These are phyloP conservation scores for Schizophyllum commune DNA, from an alignment of 1,284 basidiomycete species.

Conservation along the genomic window DNA sequence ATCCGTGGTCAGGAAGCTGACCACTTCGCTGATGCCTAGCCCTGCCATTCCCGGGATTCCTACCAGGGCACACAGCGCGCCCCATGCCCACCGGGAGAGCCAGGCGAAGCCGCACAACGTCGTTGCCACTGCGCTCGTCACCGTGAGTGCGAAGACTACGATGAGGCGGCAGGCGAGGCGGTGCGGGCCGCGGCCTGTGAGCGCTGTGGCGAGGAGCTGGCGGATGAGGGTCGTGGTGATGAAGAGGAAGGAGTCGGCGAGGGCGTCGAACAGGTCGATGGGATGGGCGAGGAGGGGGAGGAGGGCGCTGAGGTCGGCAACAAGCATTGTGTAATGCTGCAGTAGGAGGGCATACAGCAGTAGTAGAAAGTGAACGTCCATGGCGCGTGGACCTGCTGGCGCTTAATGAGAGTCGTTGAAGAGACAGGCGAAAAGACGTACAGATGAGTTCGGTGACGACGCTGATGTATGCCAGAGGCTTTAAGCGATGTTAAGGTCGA, in stretches of 20 bases:
- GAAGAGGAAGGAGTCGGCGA: not conserved
- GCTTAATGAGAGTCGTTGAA: not conserved
- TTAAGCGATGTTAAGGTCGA: too few species aligned
- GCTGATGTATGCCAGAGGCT: too few species aligned
- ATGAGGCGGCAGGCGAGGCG: not conserved
- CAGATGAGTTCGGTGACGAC: not conserved
- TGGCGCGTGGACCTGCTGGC: not conserved
- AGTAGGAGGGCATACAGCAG: not conserved
- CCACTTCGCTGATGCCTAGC: not conserved
- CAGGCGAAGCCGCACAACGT: not conserved
- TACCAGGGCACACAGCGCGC: not conserved
- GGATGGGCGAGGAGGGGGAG: not conserved
- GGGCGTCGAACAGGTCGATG: not conserved
- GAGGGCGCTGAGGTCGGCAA: not conserved
- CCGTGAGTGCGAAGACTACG: not conserved
- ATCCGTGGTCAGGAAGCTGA: not conserved
- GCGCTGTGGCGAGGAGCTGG: not conserved
- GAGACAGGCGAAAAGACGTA: too few species aligned
- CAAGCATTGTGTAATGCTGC: not conserved
- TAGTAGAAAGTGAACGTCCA: not conserved
- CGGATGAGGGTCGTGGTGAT: not conserved
- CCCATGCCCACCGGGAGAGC: not conserved
- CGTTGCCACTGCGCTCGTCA: not conserved
- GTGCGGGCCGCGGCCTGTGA: not conserved
- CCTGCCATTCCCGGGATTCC: not conserved